Evolutionary conservation across 2,329 filamentous ascomycete genomes (phyloP), one percentile per base, ranked within the genome.

Genomic region (Aspergillaceae sp.): DNA sequence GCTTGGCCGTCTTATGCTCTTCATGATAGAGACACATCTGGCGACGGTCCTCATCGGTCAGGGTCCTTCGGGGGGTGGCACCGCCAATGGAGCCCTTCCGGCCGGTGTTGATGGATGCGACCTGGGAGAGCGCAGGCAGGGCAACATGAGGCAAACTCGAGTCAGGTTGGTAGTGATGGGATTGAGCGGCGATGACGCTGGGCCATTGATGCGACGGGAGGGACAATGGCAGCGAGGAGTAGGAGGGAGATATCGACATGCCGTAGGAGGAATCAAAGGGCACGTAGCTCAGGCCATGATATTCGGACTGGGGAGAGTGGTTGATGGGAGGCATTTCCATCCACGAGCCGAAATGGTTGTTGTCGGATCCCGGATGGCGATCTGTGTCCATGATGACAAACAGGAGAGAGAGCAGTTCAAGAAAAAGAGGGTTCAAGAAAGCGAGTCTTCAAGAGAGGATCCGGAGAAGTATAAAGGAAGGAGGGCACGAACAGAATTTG

Each of bases 21-120:
- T 92, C 86, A 57, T 91, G 86, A 66, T 91, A 96, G 61, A 88
- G 79, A 67, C 92, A 98, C 90, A 98, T 98, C 40, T 82, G 79
- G 54, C 89, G 80, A 53, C 92, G 85, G 64, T 97, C 90, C 48
- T 87, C 84, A 61, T 95, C 87, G 5, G 89, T 96, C 56, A 98
- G 74, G 1, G 91, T 97, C 68, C 88, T 88, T 56, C 89, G 78
- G 3, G 87, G 86, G 41, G 84, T 86, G 41, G 83, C 70, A 9
- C 61, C 49, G 57, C 73, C 52, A 62, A 73, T 58, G 51, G 53
- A 73, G 48, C 72, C 55, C 66, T 61, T 63, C 37, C 61, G 60
- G 19, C 56, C 46, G n/a, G 53, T 56, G 29, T 57, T 58, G 30
- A 57, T 48, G 2, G 71, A 68, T 49, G 74, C 69, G 34, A 76